Conservation (phyloP, 257 asterid species). For the Salvia miltiorrhiza region DNA sequence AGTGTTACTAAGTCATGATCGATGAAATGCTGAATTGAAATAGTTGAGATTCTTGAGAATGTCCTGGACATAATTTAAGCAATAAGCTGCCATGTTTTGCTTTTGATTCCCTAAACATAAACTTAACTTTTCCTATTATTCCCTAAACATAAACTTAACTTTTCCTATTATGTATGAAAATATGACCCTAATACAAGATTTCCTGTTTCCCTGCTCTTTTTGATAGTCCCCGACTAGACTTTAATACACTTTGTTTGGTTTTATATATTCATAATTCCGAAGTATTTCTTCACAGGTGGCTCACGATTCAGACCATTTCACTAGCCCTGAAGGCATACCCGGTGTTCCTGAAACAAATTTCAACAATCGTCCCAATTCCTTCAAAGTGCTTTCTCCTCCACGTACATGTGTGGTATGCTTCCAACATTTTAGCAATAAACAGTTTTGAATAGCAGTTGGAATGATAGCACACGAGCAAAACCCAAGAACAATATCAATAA, state of each 20-base stretch:
- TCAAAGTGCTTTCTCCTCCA: conserved; percentile 82
- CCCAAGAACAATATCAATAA: too few relatives aligned
- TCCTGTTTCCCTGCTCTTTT: background rate
- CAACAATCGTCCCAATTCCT: conserved; percentile 88
- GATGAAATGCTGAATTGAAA: background rate
- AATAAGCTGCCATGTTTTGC: too few relatives aligned
- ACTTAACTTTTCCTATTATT: too few relatives aligned
- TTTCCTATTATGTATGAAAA: background rate
- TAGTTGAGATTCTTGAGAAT: too few relatives aligned
- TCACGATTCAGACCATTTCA: conserved; percentile 87
- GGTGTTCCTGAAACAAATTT: conserved; percentile 93
- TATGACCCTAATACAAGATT: too few relatives aligned
- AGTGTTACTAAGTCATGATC: background rate
- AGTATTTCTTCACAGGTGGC: conserved; percentile 49
- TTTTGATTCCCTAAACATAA: background rate
- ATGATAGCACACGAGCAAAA: too few relatives aligned
- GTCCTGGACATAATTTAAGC: too few relatives aligned
- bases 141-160: too few relatives aligned
- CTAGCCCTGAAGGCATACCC: conserved; percentile 88
- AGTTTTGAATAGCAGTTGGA: background rate
- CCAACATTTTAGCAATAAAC: background rate
- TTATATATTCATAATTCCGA: background rate
- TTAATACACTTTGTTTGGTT: background rate
- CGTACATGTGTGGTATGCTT: conserved; percentile 81
- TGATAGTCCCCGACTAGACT: background rate